phyloP scores from a whole-genome alignment of 2,329 filamentous ascomycete genomes.

The Aspergillus sp. region DNA sequence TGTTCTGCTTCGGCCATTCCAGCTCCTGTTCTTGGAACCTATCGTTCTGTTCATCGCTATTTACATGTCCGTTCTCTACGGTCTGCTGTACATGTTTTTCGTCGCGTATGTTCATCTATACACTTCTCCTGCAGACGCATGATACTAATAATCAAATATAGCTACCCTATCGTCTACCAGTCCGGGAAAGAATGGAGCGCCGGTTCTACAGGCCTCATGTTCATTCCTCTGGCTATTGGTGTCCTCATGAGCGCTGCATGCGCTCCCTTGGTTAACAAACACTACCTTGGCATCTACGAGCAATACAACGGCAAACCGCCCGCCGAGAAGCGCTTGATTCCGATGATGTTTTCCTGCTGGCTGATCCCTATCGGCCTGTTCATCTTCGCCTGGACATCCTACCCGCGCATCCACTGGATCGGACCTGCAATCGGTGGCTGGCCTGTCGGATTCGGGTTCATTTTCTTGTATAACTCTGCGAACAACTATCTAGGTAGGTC shows the following conservation, averaged over 20 bases:
- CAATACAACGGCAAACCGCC: slow-evolving; percentile 72
- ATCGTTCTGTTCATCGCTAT: slow-evolving; percentile 82
- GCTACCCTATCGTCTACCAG: slow-evolving; percentile 65
- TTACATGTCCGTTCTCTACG: slow-evolving; percentile 76
- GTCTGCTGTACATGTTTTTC: slow-evolving; percentile 54
- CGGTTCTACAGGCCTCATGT: slow-evolving; percentile 77
- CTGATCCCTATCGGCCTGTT: slow-evolving; percentile 67
- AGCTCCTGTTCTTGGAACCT: slow-evolving; percentile 78
- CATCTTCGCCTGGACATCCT: slow-evolving; percentile 70
- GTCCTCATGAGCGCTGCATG: slow-evolving; percentile 67
- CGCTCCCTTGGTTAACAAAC: slow-evolving; percentile 73
- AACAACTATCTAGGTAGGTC: slow-evolving; percentile 65
- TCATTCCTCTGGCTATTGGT: slow-evolving; percentile 77
- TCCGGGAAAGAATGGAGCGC: slow-evolving; percentile 76
- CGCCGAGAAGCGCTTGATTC: slow-evolving; percentile 74
- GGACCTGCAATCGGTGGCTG: slow-evolving; percentile 71
- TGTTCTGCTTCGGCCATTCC: slow-evolving; percentile 79
- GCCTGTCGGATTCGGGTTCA: slow-evolving; percentile 76
- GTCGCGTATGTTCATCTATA: slow-evolving; percentile 30
- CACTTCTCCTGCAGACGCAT: neutral
- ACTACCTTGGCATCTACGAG: slow-evolving; percentile 66
- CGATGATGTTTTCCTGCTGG: slow-evolving; percentile 79
- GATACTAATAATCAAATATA: neutral
- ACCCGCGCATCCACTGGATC: slow-evolving; percentile 64
- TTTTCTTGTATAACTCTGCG: slow-evolving; percentile 78